Evolutionary conservation across 805 yeast species (phyloP), one percentile per base, ranked within the genome.

Genomic region (Wickerhamomyces silvicola): DNA sequence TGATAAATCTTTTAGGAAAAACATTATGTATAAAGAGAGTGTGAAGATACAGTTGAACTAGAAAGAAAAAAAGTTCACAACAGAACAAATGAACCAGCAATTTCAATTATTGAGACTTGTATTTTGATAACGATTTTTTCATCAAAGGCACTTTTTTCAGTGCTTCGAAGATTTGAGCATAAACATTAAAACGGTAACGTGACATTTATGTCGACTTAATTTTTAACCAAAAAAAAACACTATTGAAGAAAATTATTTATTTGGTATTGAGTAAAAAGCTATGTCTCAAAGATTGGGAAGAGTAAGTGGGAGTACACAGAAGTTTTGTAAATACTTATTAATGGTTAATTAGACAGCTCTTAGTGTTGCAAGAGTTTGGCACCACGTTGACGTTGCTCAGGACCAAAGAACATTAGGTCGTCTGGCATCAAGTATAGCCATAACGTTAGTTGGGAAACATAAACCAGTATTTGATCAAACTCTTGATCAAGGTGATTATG

Each of bases 401-500:
- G 98, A 92, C 34, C 61, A 67, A 22, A 74, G 98, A 50, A 79
- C 97, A 0, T 60, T 92, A 29, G 99, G 99, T 54, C 80, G 97
- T 54, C 59, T 92, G 36, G 97, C 99, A 4, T 69, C 95, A 1
- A 70, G 79, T 36, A 87, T 92, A 35, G 97, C 98, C 17, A 67
- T 77, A 19, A 78, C 92, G 0, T 68, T 92, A 25, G 86, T 84
- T 61, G 99, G 99, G n/a, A 92, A 92, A 58, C 97, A 92, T 64
- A 92, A 92, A 66, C 99, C 99, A 4, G 72, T 86, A 0, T 81
- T 62, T 43, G 85, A 87, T 49, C 75, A 74, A 18, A 70, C 81
- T 7, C 52, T 81, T 55, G 99, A 92, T 61, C 76, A 79, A 42
- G 99, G 99, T 10, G 99, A 92, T 59, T 92, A 88, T 52, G 97